Percentiles rank a stretch among this genome's conserved stretches.
Conservation (phyloP, 768 basidiomycete species). For the Lanmaoa pseudosensibilis region DNA sequence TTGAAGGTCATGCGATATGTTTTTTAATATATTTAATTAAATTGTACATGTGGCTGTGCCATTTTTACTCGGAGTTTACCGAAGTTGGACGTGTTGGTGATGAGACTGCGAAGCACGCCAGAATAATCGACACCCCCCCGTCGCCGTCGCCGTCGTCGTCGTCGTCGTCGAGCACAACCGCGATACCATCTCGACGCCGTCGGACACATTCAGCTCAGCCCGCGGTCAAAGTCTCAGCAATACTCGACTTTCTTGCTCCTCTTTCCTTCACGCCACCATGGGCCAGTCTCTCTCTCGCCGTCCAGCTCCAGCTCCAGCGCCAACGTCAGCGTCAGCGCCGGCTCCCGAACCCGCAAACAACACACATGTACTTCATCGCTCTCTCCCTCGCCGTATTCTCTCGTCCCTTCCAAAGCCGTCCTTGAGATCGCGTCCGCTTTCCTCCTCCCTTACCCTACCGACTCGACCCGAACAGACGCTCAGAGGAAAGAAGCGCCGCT, state of each 20-base stretch:
- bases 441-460: constrained; percentile 19
- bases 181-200: constrained; percentile 11
- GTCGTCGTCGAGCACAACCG: constrained; percentile 15
- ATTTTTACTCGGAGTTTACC: constrained; percentile 15
- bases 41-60: constrained; percentile 20
- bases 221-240: not conserved
- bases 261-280: constrained; percentile 19
- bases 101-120: constrained; percentile 26
- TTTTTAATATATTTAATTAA: constrained; percentile 10
- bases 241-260: not conserved
- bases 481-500: constrained; percentile 29
- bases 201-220: not conserved
- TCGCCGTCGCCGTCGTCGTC: constrained; percentile 10
- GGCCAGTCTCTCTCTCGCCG: constrained; percentile 34
- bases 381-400: constrained; percentile 38
- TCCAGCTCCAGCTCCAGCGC: constrained; percentile 10
- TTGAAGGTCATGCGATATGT: not conserved
- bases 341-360: constrained; percentile 5
- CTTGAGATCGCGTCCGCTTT: constrained; percentile 15
- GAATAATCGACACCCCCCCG: constrained; percentile 22
- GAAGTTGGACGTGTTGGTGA: constrained; percentile 24
- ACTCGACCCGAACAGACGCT: constrained; percentile 27
- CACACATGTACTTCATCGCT: constrained; percentile 6
- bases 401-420: constrained; percentile 31
- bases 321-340: constrained; percentile 8